These are phyloP conservation scores for Pseudonectria buxi DNA, from an alignment of 2,329 filamentous ascomycete genomes.

Conservation along the genomic window DNA sequence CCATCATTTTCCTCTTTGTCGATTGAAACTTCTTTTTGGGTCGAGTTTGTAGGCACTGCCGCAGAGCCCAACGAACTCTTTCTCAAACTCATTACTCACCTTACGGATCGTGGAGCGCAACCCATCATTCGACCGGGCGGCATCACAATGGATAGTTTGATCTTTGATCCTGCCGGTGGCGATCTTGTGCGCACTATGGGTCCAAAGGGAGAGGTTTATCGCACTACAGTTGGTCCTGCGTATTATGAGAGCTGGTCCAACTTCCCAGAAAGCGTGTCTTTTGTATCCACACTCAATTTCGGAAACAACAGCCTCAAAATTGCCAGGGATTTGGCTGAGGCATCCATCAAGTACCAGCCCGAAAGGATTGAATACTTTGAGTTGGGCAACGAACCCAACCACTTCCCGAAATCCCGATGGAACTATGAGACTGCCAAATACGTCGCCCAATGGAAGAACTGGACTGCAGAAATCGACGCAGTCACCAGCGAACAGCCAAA, in stretches of 20 bases:
- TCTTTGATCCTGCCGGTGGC: slow-evolving; percentile 9
- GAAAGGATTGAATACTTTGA: slow-evolving; percentile 11
- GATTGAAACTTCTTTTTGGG: slow-evolving; percentile 13
- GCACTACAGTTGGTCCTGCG: slow-evolving; percentile 3
- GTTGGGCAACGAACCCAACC: slow-evolving; percentile 13
- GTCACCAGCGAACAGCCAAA: background rate
- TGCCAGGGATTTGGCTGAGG: slow-evolving; percentile 9
- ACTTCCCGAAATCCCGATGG: slow-evolving; percentile 8
- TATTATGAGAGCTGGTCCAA: slow-evolving; percentile 7
- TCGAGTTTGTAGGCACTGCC: slow-evolving; percentile 12
- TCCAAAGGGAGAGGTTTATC: slow-evolving; percentile 5
- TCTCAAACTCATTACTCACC: slow-evolving; percentile 5
- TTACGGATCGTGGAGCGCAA: slow-evolving; percentile 8
- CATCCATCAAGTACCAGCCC: slow-evolving; percentile 6
- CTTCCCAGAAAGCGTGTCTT: slow-evolving; percentile 9
- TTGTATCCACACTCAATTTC: slow-evolving; percentile 14
- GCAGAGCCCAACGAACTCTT: slow-evolving; percentile 9
- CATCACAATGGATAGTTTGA: slow-evolving; percentile 14
- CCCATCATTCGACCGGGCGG: slow-evolving; percentile 12
- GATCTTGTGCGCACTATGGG: slow-evolving; percentile 12
- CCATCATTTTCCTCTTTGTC: slow-evolving; percentile 13
- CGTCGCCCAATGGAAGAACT: slow-evolving; percentile 7
- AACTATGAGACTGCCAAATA: slow-evolving; percentile 7
- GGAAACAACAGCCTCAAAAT: slow-evolving; percentile 13
- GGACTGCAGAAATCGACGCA: slow-evolving; percentile 3